Base-by-base conservation (phyloP, 1,284 basidiomycete genomes). In the Trametes hirsuta region DNA sequence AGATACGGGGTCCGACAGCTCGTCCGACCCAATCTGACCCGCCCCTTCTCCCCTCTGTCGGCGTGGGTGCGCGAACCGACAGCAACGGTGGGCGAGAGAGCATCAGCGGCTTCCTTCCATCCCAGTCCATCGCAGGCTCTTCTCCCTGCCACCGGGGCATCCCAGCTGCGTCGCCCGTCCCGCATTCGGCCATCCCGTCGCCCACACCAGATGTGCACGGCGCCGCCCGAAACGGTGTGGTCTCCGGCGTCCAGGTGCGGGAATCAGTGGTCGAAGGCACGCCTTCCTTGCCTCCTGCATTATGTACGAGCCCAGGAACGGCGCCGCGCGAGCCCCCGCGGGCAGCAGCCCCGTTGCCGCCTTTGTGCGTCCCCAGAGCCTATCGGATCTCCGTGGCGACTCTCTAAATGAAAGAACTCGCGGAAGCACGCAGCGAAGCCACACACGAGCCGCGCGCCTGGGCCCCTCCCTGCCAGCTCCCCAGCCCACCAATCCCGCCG, bases 311-410 rank as follows among this genome's bases (percentile, higher is more conserved):
- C 24, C 39, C 39, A 39, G 36, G 46, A 6, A 48, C 11, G 10
- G 10, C 25, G 11, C 15, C 25, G 25, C 39, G 47, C 25, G 15
- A 45, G 36, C 22, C 15, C 18, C 48, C 48, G 21, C 4, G 15
- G n/a, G 5, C 37, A 18, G 55, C 34, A 57, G n/a, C n/a, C 8
- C n/a, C 39, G 4, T 21, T 40, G 11, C 55, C 44, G 22, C 24
- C 36, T 47, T 22, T 47, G 55, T 14, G 4, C 44, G 12, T n/a
- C 21, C 34, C 4, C 55, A 57, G 42, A 57, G 55, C 42, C 48
- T 57, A 51, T 51, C 49, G 48, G 55, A 57, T 21, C 55, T 57
- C 55, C 55, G 55, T 57, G 55, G 48, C 40, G 48, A 46, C 48
- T 25, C 10, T 42, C 37, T 52, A 30, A 51, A 51, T 57, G 55